Percentiles rank a stretch among this genome's conserved stretches.
Conservation (phyloP, 805 yeast genomes). For the Starmera dryadoides region DNA sequence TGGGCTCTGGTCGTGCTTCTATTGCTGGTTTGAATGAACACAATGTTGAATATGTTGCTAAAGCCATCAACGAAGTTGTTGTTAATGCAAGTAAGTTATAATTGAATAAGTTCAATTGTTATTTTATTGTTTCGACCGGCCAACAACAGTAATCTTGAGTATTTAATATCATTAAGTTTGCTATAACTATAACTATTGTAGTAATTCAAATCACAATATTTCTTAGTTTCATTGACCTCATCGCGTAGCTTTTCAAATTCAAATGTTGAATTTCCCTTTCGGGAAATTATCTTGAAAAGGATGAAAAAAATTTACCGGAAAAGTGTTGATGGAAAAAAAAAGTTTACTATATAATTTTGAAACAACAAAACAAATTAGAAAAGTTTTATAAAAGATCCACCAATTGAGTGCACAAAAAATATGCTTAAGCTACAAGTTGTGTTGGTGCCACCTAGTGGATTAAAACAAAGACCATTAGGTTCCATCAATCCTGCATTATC, state of each 20-base stretch:
- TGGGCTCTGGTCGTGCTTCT: slow-evolving; percentile 81
- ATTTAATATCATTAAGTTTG: too few species aligned
- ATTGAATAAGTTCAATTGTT: too few species aligned
- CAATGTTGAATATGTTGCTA: slow-evolving; percentile 74
- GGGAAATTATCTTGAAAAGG: background rate
- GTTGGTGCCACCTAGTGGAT: slow-evolving; percentile 33
- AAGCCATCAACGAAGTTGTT: slow-evolving; percentile 75
- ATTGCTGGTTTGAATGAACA: slow-evolving; percentile 86
- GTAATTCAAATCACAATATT: too few species aligned
- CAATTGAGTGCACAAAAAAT: too few species aligned
- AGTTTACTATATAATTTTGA: background rate
- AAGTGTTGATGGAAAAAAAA: background rate
- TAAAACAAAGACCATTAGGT: slow-evolving; percentile 9
- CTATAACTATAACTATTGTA: too few species aligned
- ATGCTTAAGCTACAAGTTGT: slow-evolving; percentile 39
- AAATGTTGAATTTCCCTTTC: too few species aligned
- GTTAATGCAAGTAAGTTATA: slow-evolving; percentile 9
- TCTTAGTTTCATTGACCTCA: too few species aligned
- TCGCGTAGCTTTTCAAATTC: too few species aligned
- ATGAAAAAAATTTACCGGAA: background rate
- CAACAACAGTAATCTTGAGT: too few species aligned
- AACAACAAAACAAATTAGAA: background rate
- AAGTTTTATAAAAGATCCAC: too few species aligned
- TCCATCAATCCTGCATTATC: background rate
- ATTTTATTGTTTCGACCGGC: too few species aligned